These are phyloP conservation scores for Cardiospermum halicacabum DNA, from an alignment of 345 rosid species.

Conservation along the genomic window DNA sequence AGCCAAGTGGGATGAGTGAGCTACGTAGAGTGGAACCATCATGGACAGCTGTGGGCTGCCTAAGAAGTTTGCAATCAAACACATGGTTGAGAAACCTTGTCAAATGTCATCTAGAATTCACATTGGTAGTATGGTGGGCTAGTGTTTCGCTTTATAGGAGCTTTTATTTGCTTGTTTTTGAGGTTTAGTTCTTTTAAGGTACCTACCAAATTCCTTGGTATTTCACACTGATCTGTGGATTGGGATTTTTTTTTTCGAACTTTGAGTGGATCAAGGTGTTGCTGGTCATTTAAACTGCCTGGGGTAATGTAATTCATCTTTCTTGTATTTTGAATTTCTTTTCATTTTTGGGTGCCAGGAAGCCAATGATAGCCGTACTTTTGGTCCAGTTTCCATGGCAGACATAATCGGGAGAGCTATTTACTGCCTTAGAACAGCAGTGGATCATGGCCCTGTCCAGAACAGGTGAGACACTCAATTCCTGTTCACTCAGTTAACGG, in stretches of 20 bases:
- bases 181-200: too few relatives aligned
- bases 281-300: neutral
- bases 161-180: too few relatives aligned
- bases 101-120: too few relatives aligned
- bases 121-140: too few relatives aligned
- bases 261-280: neutral
- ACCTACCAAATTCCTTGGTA: too few relatives aligned
- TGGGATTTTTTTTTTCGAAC: neutral
- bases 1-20: too few relatives aligned
- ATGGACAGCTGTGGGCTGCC: too few relatives aligned
- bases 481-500: neutral
- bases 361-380: constrained; percentile 80
- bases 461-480: constrained; percentile 54
- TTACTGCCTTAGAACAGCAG: constrained; percentile 73
- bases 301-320: constrained; percentile 4
- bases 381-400: constrained; percentile 78
- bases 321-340: neutral
- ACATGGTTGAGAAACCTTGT: too few relatives aligned
- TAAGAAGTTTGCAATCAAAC: too few relatives aligned
- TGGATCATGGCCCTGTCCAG: constrained; percentile 88
- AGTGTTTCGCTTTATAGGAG: too few relatives aligned
- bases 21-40: too few relatives aligned
- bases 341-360: constrained; percentile 44
- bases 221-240: neutral
- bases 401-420: constrained; percentile 79